phyloP scores from a whole-genome alignment of 140 eudicot genomes.

The Flaveria floridana region DNA sequence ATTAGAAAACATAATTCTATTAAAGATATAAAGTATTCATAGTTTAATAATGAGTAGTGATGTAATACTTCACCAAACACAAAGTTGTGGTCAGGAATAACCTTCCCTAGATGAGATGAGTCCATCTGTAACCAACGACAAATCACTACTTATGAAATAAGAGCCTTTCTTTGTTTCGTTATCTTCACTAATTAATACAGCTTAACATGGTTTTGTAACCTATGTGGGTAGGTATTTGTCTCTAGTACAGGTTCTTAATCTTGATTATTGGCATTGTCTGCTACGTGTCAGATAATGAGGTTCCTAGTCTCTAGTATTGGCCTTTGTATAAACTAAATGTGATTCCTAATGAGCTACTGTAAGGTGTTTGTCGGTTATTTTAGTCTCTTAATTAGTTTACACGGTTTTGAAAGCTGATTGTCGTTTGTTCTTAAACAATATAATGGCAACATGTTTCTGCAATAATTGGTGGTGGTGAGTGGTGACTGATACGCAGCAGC shows the following conservation, averaged over 20 bases:
- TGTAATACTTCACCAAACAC: background rate
- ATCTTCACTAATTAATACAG: background rate
- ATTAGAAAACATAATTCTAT: background rate
- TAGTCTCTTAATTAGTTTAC: background rate
- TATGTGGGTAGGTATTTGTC: background rate
- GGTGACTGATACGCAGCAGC: too few species aligned
- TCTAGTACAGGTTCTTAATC: background rate
- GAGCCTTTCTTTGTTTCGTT: background rate
- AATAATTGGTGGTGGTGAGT: background rate
- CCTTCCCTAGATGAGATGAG: slow-evolving; percentile 26
- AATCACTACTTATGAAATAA: background rate
- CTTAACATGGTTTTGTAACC: background rate
- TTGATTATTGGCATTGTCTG: slow-evolving; percentile 19
- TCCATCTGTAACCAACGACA: slow-evolving; percentile 23
- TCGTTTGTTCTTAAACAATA: background rate
- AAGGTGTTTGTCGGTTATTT: background rate
- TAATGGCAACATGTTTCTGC: background rate
- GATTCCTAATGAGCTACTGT: background rate
- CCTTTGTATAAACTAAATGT: background rate
- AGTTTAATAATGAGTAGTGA: background rate
- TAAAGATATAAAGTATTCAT: background rate
- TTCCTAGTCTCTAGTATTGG: background rate
- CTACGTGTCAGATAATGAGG: background rate
- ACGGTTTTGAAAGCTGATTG: background rate
- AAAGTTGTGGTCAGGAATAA: slow-evolving; percentile 8